Conservation (phyloP, 2,329 filamentous ascomycete species). For the Botrytis deweyae region DNA sequence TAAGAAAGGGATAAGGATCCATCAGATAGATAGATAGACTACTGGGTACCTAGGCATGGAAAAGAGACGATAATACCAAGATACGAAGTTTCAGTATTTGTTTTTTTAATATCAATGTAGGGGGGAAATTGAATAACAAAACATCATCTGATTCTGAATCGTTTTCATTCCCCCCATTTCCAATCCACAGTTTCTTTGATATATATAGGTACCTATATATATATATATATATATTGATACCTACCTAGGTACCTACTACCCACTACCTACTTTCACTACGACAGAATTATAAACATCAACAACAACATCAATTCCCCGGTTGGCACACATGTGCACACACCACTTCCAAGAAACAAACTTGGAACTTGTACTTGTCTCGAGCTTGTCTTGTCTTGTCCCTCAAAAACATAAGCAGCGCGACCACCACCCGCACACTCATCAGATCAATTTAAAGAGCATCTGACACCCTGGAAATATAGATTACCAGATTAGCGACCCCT, state of each 20-base stretch:
- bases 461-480: not conserved
- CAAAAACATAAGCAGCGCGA: not conserved
- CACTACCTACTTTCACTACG: not conserved
- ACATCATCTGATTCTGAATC: not conserved
- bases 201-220: not conserved
- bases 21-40: not conserved
- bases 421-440: not conserved
- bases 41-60: no score
- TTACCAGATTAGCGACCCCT: not conserved
- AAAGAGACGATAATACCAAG: not conserved
- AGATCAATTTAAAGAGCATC: conserved; percentile 4
- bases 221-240: not conserved
- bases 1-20: not conserved
- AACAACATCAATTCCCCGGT: not conserved
- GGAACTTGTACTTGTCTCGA: not conserved
- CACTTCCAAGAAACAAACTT: conserved; percentile 1
- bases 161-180: not conserved
- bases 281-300: not conserved
- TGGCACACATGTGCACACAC: not conserved
- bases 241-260: not conserved
- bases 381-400: not conserved
- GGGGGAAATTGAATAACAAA: conserved; percentile 1
- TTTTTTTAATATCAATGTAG: not conserved
- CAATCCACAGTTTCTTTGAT: not conserved
- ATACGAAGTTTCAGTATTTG: not conserved